These are phyloP conservation scores for Lactarius indigo DNA, from an alignment of 768 basidiomycete species.

Conservation along the genomic window DNA sequence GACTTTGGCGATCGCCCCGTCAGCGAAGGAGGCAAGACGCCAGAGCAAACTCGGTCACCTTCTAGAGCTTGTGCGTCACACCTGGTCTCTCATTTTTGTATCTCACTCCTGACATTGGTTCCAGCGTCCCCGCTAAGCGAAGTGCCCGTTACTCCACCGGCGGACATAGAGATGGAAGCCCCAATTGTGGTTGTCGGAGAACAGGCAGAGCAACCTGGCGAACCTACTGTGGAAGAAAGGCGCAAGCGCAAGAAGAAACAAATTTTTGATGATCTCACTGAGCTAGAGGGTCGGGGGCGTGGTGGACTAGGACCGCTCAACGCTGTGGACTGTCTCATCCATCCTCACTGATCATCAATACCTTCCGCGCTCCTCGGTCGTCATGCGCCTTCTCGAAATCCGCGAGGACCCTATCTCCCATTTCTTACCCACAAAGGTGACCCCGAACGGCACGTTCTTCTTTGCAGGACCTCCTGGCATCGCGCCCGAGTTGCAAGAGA, in stretches of 20 bases:
- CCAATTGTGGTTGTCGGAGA: conserved; percentile 47
- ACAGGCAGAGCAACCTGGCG: conserved; percentile 37
- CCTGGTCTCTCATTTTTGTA: not conserved
- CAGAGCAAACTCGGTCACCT: conserved; percentile 57
- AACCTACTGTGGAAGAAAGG: conserved; percentile 34
- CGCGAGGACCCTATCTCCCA: conserved; percentile 79
- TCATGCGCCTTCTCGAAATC: conserved; percentile 85
- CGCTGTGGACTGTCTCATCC: conserved; percentile 53
- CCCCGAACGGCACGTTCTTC: conserved; percentile 69
- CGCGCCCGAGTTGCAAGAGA: conserved; percentile 71
- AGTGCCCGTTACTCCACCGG: conserved; percentile 74
- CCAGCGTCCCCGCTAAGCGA: conserved; percentile 76
- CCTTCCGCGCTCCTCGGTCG: conserved; percentile 78
- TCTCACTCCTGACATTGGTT: conserved; percentile 15
- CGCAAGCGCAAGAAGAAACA: conserved; percentile 71
- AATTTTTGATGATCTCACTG: conserved; percentile 87
- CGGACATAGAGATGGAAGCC: conserved; percentile 48
- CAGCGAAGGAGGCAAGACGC: conserved; percentile 48
- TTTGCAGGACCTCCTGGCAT: conserved; percentile 83
- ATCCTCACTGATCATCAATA: conserved; percentile 81
- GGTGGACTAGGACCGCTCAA: conserved; percentile 52
- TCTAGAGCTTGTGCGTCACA: conserved; percentile 55
- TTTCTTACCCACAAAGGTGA: conserved; percentile 81
- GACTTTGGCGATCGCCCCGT: conserved; percentile 59
- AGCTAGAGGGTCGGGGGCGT: conserved; percentile 63